Evolutionary conservation across 2,329 filamentous ascomycete genomes (phyloP).

Genomic region (Dothideomycetes sp.): DNA sequence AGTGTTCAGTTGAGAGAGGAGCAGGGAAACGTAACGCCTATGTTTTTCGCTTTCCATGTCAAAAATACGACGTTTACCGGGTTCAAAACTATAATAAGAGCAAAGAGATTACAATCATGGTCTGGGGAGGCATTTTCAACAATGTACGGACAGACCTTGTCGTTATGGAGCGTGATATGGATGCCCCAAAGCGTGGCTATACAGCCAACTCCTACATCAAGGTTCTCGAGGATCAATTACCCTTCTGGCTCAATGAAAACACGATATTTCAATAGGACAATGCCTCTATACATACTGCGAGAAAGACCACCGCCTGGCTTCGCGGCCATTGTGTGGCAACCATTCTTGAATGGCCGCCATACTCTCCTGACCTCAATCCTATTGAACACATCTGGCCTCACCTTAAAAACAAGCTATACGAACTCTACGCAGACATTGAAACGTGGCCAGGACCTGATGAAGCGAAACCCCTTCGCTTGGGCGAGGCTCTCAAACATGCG

Average conservation of each 20-base stretch:
- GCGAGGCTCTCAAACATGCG: background rate
- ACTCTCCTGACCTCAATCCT: background rate
- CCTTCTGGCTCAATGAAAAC: background rate
- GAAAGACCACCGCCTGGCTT: background rate
- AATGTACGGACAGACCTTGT: too few relatives aligned
- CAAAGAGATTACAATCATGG: too few relatives aligned
- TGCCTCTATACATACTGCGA: background rate
- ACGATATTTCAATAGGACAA: background rate
- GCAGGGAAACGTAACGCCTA: too few relatives aligned
- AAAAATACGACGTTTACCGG: too few relatives aligned
- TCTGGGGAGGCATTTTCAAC: too few relatives aligned
- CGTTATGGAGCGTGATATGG: too few relatives aligned
- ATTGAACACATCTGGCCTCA: background rate
- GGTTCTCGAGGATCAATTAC: background rate
- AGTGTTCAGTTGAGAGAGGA: too few relatives aligned
- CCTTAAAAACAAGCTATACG: background rate
- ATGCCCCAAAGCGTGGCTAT: too few relatives aligned
- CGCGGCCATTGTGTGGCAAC: background rate
- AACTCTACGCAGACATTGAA: background rate
- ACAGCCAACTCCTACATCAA: background rate
- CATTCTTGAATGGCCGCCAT: background rate
- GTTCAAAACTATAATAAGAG: too few relatives aligned
- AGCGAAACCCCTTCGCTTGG: background rate
- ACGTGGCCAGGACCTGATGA: background rate
- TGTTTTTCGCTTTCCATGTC: too few relatives aligned